These are phyloP conservation scores for Furcasterigmium furcatum DNA, from an alignment of 2,329 filamentous ascomycete species.

Conservation along the genomic window DNA sequence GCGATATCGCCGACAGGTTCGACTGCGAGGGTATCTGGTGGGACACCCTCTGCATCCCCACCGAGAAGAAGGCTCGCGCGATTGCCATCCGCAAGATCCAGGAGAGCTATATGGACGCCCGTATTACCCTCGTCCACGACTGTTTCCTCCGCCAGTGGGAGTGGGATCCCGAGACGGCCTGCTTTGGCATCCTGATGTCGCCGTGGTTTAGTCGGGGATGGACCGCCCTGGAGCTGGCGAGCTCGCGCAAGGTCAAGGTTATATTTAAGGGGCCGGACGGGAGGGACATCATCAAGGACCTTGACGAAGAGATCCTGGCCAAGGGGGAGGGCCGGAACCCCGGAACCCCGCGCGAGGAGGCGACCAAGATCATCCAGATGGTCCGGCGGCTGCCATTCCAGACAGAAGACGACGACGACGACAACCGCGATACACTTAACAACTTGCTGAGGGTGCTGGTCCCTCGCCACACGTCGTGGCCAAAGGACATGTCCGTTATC, in stretches of 20 bases:
- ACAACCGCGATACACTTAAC: too few species aligned
- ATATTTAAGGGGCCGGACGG: neutral
- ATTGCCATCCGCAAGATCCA: constrained; percentile 18
- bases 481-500: too few species aligned
- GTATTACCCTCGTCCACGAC: constrained; percentile 16
- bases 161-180: constrained; percentile 6
- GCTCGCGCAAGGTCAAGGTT: neutral
- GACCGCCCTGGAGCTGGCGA: constrained; percentile 16
- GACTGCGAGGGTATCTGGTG: constrained; percentile 24
- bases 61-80: constrained; percentile 9
- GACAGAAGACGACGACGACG: too few species aligned
- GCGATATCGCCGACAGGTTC: constrained; percentile 13
- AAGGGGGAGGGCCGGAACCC: too few species aligned
- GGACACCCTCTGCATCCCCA: constrained; percentile 24
- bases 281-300: neutral
- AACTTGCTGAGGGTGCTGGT: too few species aligned
- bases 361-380: too few species aligned
- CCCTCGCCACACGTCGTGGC: too few species aligned
- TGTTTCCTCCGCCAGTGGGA: constrained; percentile 7
- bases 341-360: too few species aligned
- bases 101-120: constrained; percentile 16
- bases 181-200: constrained; percentile 15
- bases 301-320: neutral
- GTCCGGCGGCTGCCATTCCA: too few species aligned
- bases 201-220: constrained; percentile 18